phyloP scores from a whole-genome alignment of 345 rosid genomes.

The Lenwebbia sp. region DNA sequence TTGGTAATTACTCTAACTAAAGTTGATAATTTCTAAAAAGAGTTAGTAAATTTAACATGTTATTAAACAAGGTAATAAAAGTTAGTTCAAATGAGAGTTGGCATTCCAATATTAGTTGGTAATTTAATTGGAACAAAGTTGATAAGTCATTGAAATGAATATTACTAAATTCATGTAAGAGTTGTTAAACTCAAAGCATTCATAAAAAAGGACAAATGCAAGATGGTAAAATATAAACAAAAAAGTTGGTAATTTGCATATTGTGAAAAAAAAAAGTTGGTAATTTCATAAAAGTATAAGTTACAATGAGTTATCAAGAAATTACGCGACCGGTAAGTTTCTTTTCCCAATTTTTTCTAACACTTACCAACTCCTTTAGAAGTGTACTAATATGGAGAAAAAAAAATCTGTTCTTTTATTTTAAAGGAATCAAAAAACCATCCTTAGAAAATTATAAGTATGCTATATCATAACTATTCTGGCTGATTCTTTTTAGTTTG shows the following conservation, averaged over 20 bases:
- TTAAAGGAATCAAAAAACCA: neutral
- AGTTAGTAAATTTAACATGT: too few species aligned
- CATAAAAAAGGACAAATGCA: neutral
- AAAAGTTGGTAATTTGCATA: neutral
- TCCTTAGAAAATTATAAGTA: neutral
- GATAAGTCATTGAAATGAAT: neutral
- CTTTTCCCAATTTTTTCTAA: neutral
- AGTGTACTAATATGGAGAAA: neutral
- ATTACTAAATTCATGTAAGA: neutral
- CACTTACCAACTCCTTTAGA: neutral
- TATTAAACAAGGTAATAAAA: too few species aligned
- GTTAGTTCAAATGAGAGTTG: neutral
- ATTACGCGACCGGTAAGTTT: neutral
- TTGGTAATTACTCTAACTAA: too few species aligned
- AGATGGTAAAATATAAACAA: neutral
- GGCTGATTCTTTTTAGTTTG: too few species aligned
- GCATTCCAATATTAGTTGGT: too few species aligned
- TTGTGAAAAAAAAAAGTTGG: neutral
- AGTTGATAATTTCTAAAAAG: too few species aligned
- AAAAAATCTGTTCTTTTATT: neutral
- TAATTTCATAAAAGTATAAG: neutral
- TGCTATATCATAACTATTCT: neutral
- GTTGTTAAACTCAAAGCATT: neutral
- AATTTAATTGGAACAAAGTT: neutral
- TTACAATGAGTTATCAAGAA: neutral